phyloP scores from a whole-genome alignment of 208 protist species.

The Porcisia deanei region DNA sequence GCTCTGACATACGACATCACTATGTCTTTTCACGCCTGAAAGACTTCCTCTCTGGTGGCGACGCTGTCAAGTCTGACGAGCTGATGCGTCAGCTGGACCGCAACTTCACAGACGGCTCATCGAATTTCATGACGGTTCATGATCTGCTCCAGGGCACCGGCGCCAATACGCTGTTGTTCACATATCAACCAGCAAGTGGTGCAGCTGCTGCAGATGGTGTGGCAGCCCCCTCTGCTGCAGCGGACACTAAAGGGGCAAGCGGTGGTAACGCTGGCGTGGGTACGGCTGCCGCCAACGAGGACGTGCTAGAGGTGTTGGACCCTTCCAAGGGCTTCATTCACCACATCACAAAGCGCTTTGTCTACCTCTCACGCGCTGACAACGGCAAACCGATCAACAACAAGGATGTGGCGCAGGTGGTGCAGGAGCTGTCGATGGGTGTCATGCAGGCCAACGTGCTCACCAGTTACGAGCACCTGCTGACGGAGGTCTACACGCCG shows the following conservation, averaged over 20 bases:
- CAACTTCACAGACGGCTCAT: slow-evolving; percentile 82
- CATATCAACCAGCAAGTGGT: slow-evolving; percentile 58
- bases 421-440: slow-evolving; percentile 89
- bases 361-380: slow-evolving; percentile 73
- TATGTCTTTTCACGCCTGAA: slow-evolving; percentile 88
- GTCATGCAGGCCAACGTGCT: slow-evolving; percentile 82
- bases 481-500: slow-evolving; percentile 92
- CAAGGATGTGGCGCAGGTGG: slow-evolving; percentile 74
- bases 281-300: slow-evolving; percentile 29
- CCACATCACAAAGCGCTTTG: slow-evolving; percentile 76
- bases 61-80: slow-evolving; percentile 56
- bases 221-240: neutral
- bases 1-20: slow-evolving; percentile 79
- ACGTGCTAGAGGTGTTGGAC: slow-evolving; percentile 78
- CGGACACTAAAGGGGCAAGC: slow-evolving; percentile 13
- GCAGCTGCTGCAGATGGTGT: slow-evolving; percentile 10
- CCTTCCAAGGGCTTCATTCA: slow-evolving; percentile 54
- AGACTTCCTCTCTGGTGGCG: slow-evolving; percentile 87
- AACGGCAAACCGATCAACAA: slow-evolving; percentile 65
- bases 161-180: slow-evolving; percentile 81
- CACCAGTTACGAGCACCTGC: slow-evolving; percentile 85
- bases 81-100: slow-evolving; percentile 68
- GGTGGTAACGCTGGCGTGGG: neutral
- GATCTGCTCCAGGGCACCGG: slow-evolving; percentile 83
- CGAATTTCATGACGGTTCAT: slow-evolving; percentile 87